Percentiles rank a stretch among this genome's conserved stretches.
These are phyloP conservation scores for Mrakia blollopis DNA, from an alignment of 768 basidiomycete species.

Conservation along the genomic window DNA sequence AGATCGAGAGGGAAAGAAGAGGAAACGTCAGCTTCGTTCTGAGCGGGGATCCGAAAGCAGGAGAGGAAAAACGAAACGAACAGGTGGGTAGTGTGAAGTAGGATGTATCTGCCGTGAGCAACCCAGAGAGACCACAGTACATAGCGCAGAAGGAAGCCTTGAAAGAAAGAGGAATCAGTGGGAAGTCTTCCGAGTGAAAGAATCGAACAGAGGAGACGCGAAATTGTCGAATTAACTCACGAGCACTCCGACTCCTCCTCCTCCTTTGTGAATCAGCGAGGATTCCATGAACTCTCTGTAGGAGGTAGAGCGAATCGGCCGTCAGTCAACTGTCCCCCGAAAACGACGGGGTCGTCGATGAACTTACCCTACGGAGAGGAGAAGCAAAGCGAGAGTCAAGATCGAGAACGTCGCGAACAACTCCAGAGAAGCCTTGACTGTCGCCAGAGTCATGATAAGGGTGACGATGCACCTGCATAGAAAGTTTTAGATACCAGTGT, in stretches of 20 bases:
- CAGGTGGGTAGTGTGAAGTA: background rate
- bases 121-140: background rate
- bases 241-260: background rate
- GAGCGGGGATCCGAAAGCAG: too few relatives aligned
- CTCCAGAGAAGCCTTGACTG: slow-evolving; percentile 20
- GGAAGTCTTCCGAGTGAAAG: background rate
- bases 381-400: background rate
- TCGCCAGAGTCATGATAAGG: slow-evolving; percentile 21
- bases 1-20: too few relatives aligned
- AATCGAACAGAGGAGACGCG: background rate
- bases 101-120: background rate
- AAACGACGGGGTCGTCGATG: background rate
- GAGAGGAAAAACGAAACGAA: too few relatives aligned
- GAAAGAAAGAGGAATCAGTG: too few relatives aligned
- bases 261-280: background rate
- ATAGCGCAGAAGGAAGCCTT: background rate
- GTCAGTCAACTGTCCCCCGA: too few relatives aligned
- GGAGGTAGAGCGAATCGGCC: background rate
- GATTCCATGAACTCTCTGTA: background rate
- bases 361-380: slow-evolving; percentile 4
- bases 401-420: slow-evolving; percentile 29
- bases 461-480: slow-evolving; percentile 3
- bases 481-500: background rate
- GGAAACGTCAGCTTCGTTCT: too few relatives aligned
- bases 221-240: background rate